Evolutionary conservation across 2,329 filamentous ascomycete genomes (phyloP).

Genomic region (Neofusicoccum laricinum): DNA sequence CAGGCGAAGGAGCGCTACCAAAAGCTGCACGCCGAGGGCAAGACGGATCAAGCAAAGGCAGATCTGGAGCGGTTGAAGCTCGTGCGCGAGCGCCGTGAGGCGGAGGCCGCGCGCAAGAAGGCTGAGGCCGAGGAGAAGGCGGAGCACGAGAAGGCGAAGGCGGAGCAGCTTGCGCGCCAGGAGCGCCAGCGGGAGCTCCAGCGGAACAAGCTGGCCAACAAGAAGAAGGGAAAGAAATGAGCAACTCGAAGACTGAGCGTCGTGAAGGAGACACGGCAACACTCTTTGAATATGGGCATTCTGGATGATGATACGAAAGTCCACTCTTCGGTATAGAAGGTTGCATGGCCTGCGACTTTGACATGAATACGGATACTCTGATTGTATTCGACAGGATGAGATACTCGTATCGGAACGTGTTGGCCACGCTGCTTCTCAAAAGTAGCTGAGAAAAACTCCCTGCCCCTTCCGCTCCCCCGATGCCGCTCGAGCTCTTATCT

Average conservation of each 20-base stretch:
- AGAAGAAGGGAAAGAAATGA: conserved; percentile 18
- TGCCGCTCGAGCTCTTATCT: background rate
- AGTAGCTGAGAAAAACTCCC: background rate
- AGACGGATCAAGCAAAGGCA: conserved; percentile 91
- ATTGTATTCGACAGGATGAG: background rate
- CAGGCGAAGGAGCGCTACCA: conserved; percentile 87
- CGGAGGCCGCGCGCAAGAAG: conserved; percentile 77
- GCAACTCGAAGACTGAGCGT: background rate
- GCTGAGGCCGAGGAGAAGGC: conserved; percentile 56
- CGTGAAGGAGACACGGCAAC: background rate
- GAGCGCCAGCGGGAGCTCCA: conserved; percentile 47
- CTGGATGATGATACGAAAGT: conserved; percentile 6
- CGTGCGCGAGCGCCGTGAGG: conserved; percentile 82
- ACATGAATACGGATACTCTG: background rate
- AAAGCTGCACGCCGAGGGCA: conserved; percentile 89
- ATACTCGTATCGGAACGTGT: background rate
- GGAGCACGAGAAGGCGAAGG: conserved; percentile 56
- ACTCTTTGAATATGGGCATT: background rate
- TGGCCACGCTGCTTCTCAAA: background rate
- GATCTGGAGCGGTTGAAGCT: conserved; percentile 80
- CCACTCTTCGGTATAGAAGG: background rate
- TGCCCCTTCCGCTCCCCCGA: background rate
- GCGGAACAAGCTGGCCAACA: conserved; percentile 42
- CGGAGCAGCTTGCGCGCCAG: conserved; percentile 47
- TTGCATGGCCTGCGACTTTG: conserved; percentile 8